Percentiles rank a stretch among this genome's conserved stretches.
Evolutionary conservation across 2,329 filamentous ascomycete genomes (phyloP).

Genomic region (Leptographium procerum): DNA sequence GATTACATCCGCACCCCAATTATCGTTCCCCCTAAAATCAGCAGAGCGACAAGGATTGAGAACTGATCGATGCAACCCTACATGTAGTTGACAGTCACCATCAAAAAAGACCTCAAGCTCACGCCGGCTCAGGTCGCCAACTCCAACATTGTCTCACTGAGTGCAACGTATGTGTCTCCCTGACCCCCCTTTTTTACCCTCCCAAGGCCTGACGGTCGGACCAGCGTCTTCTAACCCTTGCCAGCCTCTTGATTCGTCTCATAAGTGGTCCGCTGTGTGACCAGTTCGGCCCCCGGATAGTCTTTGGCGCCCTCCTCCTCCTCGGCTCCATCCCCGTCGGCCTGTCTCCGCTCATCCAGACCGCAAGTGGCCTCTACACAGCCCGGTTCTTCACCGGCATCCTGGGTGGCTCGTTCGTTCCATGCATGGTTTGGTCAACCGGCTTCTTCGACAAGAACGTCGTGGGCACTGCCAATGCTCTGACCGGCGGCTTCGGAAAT

Average conservation of each 20-base stretch:
- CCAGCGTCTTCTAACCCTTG: background rate
- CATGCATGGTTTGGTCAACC: constrained; percentile 86
- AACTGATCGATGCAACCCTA: background rate
- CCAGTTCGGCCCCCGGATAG: constrained; percentile 65
- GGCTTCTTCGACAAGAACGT: constrained; percentile 91
- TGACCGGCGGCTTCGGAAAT: constrained; percentile 79
- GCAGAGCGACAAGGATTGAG: background rate
- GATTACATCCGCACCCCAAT: constrained; percentile 12
- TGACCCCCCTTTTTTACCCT: background rate
- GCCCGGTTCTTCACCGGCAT: constrained; percentile 74
- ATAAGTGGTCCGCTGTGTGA: constrained; percentile 79
- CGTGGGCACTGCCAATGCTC: constrained; percentile 76
- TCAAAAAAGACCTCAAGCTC: constrained; percentile 67
- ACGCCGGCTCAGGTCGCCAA: constrained; percentile 64
- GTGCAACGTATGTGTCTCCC: constrained; percentile 44
- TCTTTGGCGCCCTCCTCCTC: constrained; percentile 69
- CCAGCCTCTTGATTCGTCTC: constrained; percentile 60
- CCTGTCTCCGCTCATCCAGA: constrained; percentile 65
- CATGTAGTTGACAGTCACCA: constrained; percentile 56
- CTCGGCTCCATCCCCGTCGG: constrained; percentile 70
- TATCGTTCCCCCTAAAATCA: background rate
- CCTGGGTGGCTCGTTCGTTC: constrained; percentile 67
- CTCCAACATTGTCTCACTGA: constrained; percentile 78
- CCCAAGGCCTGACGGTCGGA: background rate
- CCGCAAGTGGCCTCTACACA: constrained; percentile 54